phyloP scores from a whole-genome alignment of 352 stramenopile genomes.

The Thalassiosira livingstoniorum region DNA sequence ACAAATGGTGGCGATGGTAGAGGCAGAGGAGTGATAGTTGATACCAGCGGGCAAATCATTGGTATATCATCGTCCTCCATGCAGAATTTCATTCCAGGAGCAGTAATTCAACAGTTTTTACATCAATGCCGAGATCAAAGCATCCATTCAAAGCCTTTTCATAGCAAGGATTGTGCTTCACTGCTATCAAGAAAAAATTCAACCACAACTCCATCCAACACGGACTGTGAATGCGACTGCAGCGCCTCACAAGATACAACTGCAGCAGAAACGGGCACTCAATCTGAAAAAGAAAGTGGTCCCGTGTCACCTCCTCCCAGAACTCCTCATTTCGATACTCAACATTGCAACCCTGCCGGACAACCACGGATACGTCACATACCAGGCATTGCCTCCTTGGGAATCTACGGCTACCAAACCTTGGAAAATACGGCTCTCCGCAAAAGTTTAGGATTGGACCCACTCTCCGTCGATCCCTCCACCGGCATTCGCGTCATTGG shows the following conservation, averaged over 20 bases:
- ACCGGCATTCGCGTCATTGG: slow-evolving; percentile 39
- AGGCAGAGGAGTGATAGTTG: slow-evolving; percentile 20
- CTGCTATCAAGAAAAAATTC: background rate
- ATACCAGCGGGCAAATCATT: slow-evolving; percentile 18
- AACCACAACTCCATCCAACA: background rate
- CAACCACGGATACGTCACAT: no score
- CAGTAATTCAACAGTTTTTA: slow-evolving; percentile 37
- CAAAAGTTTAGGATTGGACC: slow-evolving; percentile 14
- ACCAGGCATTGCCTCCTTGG: slow-evolving; percentile 26
- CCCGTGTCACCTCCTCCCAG: no score
- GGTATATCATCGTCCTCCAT: slow-evolving; percentile 23
- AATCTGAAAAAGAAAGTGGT: slow-evolving; percentile 4
- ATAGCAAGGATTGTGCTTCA: background rate
- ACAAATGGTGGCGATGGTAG: background rate
- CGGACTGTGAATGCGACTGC: slow-evolving; percentile 13
- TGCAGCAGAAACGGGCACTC: background rate
- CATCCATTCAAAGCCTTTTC: background rate
- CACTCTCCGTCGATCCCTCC: background rate
- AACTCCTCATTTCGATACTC: no score
- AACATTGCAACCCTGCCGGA: no score
- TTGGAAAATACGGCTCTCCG: slow-evolving; percentile 43
- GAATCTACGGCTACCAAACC: slow-evolving; percentile 37
- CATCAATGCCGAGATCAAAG: background rate
- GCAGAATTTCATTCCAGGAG: slow-evolving; percentile 15
- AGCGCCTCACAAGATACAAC: background rate